Base-by-base conservation (phyloP, 1,284 basidiomycete species). In the Fomes fomentarius region DNA sequence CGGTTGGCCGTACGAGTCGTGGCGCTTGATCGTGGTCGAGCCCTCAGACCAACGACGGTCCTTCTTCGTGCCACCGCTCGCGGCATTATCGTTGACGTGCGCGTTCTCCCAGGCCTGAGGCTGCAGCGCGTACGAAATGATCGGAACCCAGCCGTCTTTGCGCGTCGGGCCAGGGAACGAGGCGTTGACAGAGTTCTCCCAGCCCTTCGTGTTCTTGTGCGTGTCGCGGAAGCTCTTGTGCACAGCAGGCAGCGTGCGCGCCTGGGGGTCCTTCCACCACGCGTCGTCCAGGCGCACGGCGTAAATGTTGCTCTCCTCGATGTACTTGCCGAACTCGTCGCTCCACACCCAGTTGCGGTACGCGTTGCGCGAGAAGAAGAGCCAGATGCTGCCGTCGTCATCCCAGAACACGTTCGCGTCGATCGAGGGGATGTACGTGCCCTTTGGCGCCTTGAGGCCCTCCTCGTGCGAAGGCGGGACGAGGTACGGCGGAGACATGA, bases 271-370 rank as follows among this genome's bases (percentile, higher is more conserved):
- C 26, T 47, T 17, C 52, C 52, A 54, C 52, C 52, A 54, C 46
- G 24, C 35, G 40, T 48, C 40, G 35, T 54, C 52, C 26, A 54
- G 46, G 10, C 52, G 46, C 12, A 54, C 52, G 21, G 41, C 34
- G 35, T 54, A 54, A 39, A 54, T 54, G 47, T 49, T 54, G 47
- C 52, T 54, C 52, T 54, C 52, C 47, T 49, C 47, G 41, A 49
- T 49, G 34, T 54, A 49, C 41, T 49, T 54, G 26, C 41, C 52
- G 26, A 54, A 49, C 41, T 48, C 41, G 47, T 42, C 47, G 41
- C 40, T 48, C 52, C 46, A 54, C 10, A 54, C 52, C 52, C 52
- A 54, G 46, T 54, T 54, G 25, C 52, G 46, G 33, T 54, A 54
- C 33, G 46, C 52, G 46, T 54, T 54, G 1, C 46, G 52, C 5